These are phyloP conservation scores for Leccinellum rugosiceps DNA, from an alignment of 768 basidiomycete genomes.

Conservation along the genomic window DNA sequence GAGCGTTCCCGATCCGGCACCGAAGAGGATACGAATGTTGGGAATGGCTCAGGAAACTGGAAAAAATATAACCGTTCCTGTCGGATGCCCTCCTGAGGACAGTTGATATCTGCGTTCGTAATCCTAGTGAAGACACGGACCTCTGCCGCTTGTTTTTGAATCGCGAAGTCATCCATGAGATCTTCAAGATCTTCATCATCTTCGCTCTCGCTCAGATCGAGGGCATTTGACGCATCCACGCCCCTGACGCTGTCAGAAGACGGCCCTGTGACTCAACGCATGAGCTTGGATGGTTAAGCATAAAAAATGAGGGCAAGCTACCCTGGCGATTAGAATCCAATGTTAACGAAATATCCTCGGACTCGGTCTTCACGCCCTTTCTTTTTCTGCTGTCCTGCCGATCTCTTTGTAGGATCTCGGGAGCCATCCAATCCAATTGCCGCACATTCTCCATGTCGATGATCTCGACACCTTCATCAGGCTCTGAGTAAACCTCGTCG, in stretches of 20 bases:
- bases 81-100: conserved; percentile 43
- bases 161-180: conserved; percentile 66
- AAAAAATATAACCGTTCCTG: conserved; percentile 82
- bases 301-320: conserved; percentile 15
- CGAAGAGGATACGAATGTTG: conserved; percentile 52
- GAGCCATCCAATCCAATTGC: conserved; percentile 87
- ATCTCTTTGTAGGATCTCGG: conserved; percentile 63
- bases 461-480: conserved; percentile 84
- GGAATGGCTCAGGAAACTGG: conserved; percentile 87
- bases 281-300: background rate
- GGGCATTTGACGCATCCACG: conserved; percentile 53
- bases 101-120: background rate
- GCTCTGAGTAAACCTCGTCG: conserved; percentile 77
- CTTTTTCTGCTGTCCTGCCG: conserved; percentile 35
- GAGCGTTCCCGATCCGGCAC: conserved; percentile 26
- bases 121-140: conserved; percentile 26
- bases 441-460: conserved; percentile 77
- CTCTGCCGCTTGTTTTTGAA: conserved; percentile 37
- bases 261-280: conserved; percentile 4
- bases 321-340: conserved; percentile 33
- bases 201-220: conserved; percentile 72
- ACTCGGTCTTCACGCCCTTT: conserved; percentile 40
- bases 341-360: conserved; percentile 37
- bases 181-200: conserved; percentile 80
- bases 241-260: conserved; percentile 17